Base-by-base conservation (phyloP, 1,284 basidiomycete genomes). In the Microbotryum lychnidis-dioicae region DNA sequence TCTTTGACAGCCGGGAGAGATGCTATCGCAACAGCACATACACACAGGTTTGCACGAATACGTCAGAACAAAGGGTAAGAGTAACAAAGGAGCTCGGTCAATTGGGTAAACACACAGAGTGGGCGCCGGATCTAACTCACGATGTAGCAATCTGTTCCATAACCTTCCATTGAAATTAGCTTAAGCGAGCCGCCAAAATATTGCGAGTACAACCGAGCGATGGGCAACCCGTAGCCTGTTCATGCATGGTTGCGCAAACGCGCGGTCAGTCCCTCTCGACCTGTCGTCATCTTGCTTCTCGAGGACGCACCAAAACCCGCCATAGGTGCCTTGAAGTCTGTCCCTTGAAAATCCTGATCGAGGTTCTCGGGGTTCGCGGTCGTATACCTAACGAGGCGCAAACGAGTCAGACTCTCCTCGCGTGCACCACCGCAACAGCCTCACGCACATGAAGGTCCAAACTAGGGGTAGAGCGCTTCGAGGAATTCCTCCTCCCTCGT, bases 251-350 rank as follows among this genome's bases (percentile, higher is more conserved):
- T 2, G 47, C 0, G 50, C 14, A 33, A 60, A 31, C 20, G 5
- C 10, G 44, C 7, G 23, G 52, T 29, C 23, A 44, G 50, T 67
- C 66, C 55, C 50, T 70, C 57, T 45, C 6, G 8, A 16, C 14
- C 37, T 42, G 0, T 42, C 37, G 16, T 6, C 37, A 21, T 2
- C 2, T 4, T 14, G 29, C 6, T 31, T 8, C 16, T 20, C 4
- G 7, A 51, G 9, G 10, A 1, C 49, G 18, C 16, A 69, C 90
- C 91, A 72, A 93, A 97, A 3, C 94, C 94, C 48, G 94, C 94
- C 92, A 98, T 96, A 1, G 94, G 94, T 6, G 94, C 94, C 74
- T 92, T 91, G 77, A 97, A 97, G 76, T 98, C 94, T 61, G 87
- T 89, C 27, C 85, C 87, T 67, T 87, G 85, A 75, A 94, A 93